These are phyloP conservation scores for Neckera pumila DNA, from an alignment of 225 moss, liverwort and hornwort species.

Conservation along the genomic window DNA sequence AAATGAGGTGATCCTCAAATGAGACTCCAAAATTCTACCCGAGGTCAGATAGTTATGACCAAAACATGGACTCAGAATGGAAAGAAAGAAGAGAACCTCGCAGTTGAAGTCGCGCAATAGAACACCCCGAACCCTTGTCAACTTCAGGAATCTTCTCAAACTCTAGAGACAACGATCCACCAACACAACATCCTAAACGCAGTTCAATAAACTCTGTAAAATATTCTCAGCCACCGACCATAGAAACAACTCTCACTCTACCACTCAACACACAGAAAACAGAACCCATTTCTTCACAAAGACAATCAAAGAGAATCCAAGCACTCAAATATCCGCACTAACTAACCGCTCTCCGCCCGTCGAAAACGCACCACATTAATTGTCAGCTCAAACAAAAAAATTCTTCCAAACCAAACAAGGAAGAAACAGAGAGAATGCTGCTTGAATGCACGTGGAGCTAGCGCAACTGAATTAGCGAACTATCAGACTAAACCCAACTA, in stretches of 20 bases:
- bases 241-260: neutral
- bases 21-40: neutral
- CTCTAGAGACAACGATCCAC: neutral
- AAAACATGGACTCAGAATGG: neutral
- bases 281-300: neutral
- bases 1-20: neutral
- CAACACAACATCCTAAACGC: neutral
- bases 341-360: neutral
- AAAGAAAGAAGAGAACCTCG: neutral
- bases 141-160: neutral
- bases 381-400: neutral
- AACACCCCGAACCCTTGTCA: neutral
- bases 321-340: neutral
- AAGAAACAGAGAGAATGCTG: neutral
- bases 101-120: neutral
- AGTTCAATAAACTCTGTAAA: neutral
- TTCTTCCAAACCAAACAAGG: no score
- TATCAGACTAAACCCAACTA: no score
- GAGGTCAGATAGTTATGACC: neutral
- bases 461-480: neutral
- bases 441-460: neutral
- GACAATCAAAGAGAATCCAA: neutral
- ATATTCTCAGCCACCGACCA: neutral
- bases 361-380: neutral
- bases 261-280: neutral